Evolutionary conservation across 805 yeast species (phyloP).

Genomic region (Candida piceae): DNA sequence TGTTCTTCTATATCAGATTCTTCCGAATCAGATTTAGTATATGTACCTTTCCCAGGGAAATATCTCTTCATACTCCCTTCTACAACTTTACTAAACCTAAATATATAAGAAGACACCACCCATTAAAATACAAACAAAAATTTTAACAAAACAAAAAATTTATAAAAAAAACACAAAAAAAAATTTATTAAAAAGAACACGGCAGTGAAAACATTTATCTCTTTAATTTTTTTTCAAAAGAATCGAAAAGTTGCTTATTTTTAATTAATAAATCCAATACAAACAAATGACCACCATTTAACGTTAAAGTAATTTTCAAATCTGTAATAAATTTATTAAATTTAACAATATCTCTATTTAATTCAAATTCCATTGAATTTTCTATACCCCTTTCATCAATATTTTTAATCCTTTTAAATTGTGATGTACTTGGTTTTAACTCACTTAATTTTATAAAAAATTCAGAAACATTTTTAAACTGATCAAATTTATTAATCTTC

Average conservation of each 20-base stretch:
- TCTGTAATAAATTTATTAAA: conserved; percentile 35
- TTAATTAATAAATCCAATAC: conserved; percentile 53
- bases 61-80: neutral
- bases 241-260: conserved; percentile 43
- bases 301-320: conserved; percentile 37
- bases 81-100: neutral
- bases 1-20: neutral
- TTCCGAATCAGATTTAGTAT: conserved; percentile 1
- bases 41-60: conserved; percentile 2
- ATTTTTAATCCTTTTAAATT: conserved; percentile 9
- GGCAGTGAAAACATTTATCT: conserved; percentile 3
- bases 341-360: conserved; percentile 7
- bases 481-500: conserved; percentile 30
- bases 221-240: conserved; percentile 30
- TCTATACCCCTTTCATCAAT: conserved; percentile 4
- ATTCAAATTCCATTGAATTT: conserved; percentile 1
- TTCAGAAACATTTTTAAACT: conserved; percentile 34
- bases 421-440: conserved; percentile 20
- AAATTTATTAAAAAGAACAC: no score
- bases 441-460: conserved; percentile 35
- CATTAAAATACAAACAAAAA: no score
- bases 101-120: neutral
- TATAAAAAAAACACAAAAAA: no score
- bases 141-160: no score
- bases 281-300: conserved; percentile 57